These are phyloP conservation scores for Fragosphaeria purpurea DNA, from an alignment of 2,329 filamentous ascomycete genomes.

Conservation along the genomic window DNA sequence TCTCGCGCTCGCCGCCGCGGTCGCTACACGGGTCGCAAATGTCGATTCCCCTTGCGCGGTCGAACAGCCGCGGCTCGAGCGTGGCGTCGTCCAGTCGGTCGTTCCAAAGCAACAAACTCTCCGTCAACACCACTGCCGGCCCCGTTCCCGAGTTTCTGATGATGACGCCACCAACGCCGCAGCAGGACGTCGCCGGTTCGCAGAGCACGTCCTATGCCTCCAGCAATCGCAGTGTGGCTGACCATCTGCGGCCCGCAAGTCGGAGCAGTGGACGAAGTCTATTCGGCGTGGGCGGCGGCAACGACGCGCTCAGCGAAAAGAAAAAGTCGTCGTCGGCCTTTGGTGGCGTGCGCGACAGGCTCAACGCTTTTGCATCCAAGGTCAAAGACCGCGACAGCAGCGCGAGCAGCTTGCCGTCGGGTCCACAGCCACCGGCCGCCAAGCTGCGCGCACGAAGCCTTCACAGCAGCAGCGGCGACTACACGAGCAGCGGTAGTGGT, in stretches of 20 bases:
- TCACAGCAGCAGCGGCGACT: slow-evolving; percentile 3
- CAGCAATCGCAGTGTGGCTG: not conserved
- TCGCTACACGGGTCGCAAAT: slow-evolving; percentile 41
- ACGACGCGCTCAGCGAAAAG: slow-evolving; percentile 8
- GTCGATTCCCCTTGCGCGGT: slow-evolving; percentile 34
- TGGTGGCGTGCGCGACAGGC: slow-evolving; percentile 15
- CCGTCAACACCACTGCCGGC: slow-evolving; percentile 7
- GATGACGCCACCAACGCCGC: slow-evolving; percentile 38
- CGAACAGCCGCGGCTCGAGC: slow-evolving; percentile 44
- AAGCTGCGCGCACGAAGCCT: not conserved
- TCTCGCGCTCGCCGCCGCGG: slow-evolving; percentile 47
- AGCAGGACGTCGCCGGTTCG: slow-evolving; percentile 1
- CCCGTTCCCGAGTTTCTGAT: slow-evolving; percentile 32
- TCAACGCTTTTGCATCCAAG: slow-evolving; percentile 17
- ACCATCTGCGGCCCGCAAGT: slow-evolving; percentile 15
- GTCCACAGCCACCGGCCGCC: not conserved
- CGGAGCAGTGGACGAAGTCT: slow-evolving; percentile 6
- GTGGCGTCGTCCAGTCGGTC: slow-evolving; percentile 36
- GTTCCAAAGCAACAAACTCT: slow-evolving; percentile 18
- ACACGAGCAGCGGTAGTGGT: not conserved
- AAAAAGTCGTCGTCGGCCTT: slow-evolving; percentile 11
- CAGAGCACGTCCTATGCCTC: too few relatives aligned
- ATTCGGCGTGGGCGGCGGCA: slow-evolving; percentile 5
- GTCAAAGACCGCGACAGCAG: slow-evolving; percentile 14
- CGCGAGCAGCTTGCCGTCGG: not conserved